phyloP scores from a whole-genome alignment of 2,329 filamentous ascomycete genomes.

The Penicillium freii region DNA sequence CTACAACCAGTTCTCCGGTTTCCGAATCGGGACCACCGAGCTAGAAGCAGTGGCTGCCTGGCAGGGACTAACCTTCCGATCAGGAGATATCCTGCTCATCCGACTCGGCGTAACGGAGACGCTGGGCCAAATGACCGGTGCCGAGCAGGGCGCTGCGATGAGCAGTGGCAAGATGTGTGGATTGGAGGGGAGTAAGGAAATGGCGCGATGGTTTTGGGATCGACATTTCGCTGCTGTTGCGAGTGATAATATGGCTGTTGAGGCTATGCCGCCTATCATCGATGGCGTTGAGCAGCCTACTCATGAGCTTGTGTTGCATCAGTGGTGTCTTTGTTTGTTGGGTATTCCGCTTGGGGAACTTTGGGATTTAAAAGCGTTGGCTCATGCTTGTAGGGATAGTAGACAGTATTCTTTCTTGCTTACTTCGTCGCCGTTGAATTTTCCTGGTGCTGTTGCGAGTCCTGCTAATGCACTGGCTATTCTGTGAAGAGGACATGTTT shows the following conservation, averaged over 20 bases:
- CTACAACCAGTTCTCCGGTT: slow-evolving; percentile 54
- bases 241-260: slow-evolving; percentile 28
- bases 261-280: slow-evolving; percentile 25
- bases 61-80: slow-evolving; percentile 17
- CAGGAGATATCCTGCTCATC: slow-evolving; percentile 26
- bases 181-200: slow-evolving; percentile 47
- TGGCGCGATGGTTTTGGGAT: slow-evolving; percentile 58
- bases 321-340: slow-evolving; percentile 43
- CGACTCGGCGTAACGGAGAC: slow-evolving; percentile 25
- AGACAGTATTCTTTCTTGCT: slow-evolving; percentile 47
- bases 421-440: slow-evolving; percentile 46
- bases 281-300: slow-evolving; percentile 13
- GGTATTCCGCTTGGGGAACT: slow-evolving; percentile 49
- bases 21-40: slow-evolving; percentile 17
- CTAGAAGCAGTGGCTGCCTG: slow-evolving; percentile 21
- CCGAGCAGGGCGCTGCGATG: slow-evolving; percentile 16
- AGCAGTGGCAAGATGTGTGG: slow-evolving; percentile 30
- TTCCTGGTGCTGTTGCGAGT: slow-evolving; percentile 38
- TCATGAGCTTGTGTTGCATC: slow-evolving; percentile 34
- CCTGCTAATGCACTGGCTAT: slow-evolving; percentile 34
- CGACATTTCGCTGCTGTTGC: slow-evolving; percentile 44
- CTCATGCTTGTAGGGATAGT: slow-evolving; percentile 37
- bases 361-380: slow-evolving; percentile 45
- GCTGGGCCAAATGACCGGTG: slow-evolving; percentile 15
- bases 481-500: slow-evolving; percentile 10